Evolutionary conservation across 371 early-diverging fungal genomes (phyloP).

Genomic region (Capillidium heterosporum): DNA sequence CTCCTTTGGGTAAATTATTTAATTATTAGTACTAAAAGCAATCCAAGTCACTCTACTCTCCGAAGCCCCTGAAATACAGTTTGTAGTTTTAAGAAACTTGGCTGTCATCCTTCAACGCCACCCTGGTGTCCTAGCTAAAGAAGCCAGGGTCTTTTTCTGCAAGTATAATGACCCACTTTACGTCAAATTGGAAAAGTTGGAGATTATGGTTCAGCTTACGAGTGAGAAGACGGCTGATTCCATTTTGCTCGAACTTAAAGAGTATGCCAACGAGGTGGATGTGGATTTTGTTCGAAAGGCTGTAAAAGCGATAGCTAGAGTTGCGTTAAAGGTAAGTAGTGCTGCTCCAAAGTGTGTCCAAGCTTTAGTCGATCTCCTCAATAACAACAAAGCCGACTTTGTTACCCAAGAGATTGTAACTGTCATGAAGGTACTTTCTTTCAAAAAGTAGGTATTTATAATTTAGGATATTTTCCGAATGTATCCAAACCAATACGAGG

Average conservation of each 20-base stretch:
- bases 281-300: conserved; percentile 89
- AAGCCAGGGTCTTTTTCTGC: conserved; percentile 85
- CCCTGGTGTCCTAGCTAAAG: conserved; percentile 63
- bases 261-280: conserved; percentile 87
- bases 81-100: conserved; percentile 83
- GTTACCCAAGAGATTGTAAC: conserved; percentile 88
- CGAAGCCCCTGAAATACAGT: conserved; percentile 81
- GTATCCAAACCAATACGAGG: conserved; percentile 86
- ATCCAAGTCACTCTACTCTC: conserved; percentile 63
- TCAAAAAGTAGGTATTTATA: neutral
- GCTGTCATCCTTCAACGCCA: conserved; percentile 63
- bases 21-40: neutral
- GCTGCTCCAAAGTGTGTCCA: conserved; percentile 71
- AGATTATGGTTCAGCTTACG: conserved; percentile 69
- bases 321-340: conserved; percentile 73
- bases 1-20: conserved; percentile 54
- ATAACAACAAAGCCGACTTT: conserved; percentile 72
- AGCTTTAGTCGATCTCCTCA: conserved; percentile 64
- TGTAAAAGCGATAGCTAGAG: conserved; percentile 78
- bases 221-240: conserved; percentile 60
- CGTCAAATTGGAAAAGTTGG: conserved; percentile 85
- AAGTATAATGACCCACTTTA: conserved; percentile 94
- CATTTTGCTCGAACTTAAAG: conserved; percentile 77
- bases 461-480: conserved; percentile 81
- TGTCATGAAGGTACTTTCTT: conserved; percentile 46